Conservation (phyloP, 371 early-diverging fungal genomes). For the Parasitella parasitica region DNA sequence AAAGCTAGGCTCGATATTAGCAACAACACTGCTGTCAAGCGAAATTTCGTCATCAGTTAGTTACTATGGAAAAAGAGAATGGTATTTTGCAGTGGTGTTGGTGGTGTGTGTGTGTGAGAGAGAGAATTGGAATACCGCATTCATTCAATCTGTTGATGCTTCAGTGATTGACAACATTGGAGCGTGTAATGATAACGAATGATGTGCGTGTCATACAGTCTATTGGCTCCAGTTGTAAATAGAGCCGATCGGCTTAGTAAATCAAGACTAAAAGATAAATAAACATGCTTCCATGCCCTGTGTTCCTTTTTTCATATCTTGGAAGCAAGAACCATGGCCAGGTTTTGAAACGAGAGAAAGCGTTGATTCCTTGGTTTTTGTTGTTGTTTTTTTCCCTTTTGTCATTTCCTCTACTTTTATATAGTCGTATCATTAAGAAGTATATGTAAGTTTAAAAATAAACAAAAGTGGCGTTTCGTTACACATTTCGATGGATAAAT, state of each 20-base stretch:
- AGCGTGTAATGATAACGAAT: neutral
- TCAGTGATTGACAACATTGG: neutral
- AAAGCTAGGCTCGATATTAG: neutral
- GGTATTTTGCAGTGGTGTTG: neutral
- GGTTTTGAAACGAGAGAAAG: too few species aligned
- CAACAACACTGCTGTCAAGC: neutral
- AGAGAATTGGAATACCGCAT: neutral
- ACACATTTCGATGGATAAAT: neutral
- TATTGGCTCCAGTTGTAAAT: neutral
- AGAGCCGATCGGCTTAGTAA: neutral
- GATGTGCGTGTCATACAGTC: neutral
- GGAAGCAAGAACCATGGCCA: too few species aligned
- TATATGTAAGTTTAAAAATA: neutral
- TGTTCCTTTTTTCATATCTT: neutral
- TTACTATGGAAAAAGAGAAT: neutral
- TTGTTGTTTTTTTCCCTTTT: too few species aligned
- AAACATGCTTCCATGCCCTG: neutral
- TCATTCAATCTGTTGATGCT: neutral
- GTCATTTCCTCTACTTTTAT: too few species aligned
- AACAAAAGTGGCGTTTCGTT: neutral
- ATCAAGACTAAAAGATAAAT: neutral
- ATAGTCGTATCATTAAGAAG: too few species aligned
- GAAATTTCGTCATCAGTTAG: neutral
- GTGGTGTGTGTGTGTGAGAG: neutral
- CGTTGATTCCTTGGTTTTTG: too few species aligned